Base-by-base conservation (phyloP, 73 alveolate genomes). In the Symbiodinium natans region DNA sequence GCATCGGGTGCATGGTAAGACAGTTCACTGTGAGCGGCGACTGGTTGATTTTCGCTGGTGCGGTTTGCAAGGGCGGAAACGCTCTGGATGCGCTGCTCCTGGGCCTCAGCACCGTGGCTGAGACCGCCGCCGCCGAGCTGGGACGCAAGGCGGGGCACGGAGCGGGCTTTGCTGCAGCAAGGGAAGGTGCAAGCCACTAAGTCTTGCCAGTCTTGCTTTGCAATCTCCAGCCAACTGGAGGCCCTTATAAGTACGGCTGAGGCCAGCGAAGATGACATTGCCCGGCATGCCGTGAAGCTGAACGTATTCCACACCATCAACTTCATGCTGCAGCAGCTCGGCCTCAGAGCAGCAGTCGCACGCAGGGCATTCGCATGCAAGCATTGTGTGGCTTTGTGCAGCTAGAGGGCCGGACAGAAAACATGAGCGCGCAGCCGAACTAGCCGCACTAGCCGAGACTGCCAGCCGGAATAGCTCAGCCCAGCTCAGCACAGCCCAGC, bases 71-170 rank as follows among this genome's bases (percentile, higher is more conserved):
- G 84, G 94, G 33, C 52, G 23, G 41, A 39, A 33, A 34, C 1
- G 94, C 94, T 33, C 19, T 86, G 94, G 94, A 86, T 4, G 83
- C 34, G 21, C 39, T 86, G 83, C 41, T 86, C 46, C 34, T 21
- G 27, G 94, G 68, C 31, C 83, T 86, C 63, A 71, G 56, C 83
- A 19, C 94, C 42, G 94, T 86, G 94, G 83, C 33, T 11, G 54
- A 46, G 41, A 8, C 15, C 7, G 94, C 94, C 1, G 63, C 25
- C 7, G 38, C 54, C 36, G 68, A 86, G 43, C 42, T 41, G 25
- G 94, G 84, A 23, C 17, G 48, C 52, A 52, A 85, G 82, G 93
- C 38, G 74, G 77, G 25, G 59, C 19, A 9, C 21, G 59, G 71
- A 3, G 34, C 13, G 63, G 3, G 25, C 38, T 21, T 36, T 63